These are phyloP conservation scores for Xerocomus nothofagi DNA, from an alignment of 1,284 basidiomycete genomes.

Conservation along the genomic window DNA sequence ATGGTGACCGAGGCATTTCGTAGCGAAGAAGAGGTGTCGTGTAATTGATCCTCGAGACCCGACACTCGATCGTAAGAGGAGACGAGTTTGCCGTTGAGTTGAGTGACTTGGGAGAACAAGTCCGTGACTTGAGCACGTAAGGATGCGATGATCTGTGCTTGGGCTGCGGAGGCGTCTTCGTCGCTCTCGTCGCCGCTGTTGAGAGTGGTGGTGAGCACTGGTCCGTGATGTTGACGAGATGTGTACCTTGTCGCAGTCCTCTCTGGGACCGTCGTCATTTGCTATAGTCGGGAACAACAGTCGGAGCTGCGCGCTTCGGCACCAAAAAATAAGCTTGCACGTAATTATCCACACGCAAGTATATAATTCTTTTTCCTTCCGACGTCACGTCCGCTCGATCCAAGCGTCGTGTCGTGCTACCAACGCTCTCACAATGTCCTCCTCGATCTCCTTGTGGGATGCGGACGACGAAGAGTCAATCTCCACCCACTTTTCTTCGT, in stretches of 20 bases:
- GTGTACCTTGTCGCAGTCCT: constrained; percentile 17
- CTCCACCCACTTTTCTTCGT: constrained; percentile 70
- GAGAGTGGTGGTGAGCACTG: constrained; percentile 8
- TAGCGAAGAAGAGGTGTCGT: constrained; percentile 59
- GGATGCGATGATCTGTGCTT: constrained; percentile 74
- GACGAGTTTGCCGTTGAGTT: constrained; percentile 92
- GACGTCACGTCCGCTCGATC: constrained; percentile 39
- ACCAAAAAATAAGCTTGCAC: constrained; percentile 14
- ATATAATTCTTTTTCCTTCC: not conserved
- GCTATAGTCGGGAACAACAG: not conserved
- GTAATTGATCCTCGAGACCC: constrained; percentile 89
- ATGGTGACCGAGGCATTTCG: constrained; percentile 63
- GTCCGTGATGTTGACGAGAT: not conserved
- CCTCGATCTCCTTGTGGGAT: constrained; percentile 81
- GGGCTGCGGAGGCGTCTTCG: constrained; percentile 53
- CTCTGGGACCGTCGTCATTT: constrained; percentile 16
- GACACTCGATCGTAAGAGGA: constrained; percentile 89
- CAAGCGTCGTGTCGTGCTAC: constrained; percentile 74
- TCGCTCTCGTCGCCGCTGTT: constrained; percentile 24
- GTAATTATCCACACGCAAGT: constrained; percentile 1
- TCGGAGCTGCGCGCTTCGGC: not conserved
- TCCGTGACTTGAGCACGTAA: constrained; percentile 82
- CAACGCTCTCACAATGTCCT: constrained; percentile 83
- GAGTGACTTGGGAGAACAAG: constrained; percentile 84
- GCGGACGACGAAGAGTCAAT: constrained; percentile 50